These are phyloP conservation scores for Zygosaccharomyces bisporus DNA, from an alignment of 805 yeast genomes.

Conservation along the genomic window DNA sequence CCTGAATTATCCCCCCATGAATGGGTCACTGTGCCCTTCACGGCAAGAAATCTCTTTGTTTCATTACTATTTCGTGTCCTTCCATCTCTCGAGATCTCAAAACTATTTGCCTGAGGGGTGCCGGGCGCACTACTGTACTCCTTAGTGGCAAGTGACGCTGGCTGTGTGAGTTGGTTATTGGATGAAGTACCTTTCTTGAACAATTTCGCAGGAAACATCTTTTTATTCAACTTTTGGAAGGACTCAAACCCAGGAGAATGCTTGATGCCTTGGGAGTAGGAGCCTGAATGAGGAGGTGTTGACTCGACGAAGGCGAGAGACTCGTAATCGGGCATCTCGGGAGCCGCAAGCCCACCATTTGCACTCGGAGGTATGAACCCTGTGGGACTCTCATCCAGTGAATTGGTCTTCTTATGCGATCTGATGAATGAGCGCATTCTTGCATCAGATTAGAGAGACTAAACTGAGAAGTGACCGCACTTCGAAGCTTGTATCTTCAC, in stretches of 20 bases:
- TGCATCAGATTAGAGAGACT: background rate
- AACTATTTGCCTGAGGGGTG: constrained; percentile 13
- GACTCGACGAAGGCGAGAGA: constrained; percentile 13
- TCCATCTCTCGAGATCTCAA: constrained; percentile 21
- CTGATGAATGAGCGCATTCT: constrained; percentile 40
- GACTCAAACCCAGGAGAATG: constrained; percentile 32
- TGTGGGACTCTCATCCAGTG: constrained; percentile 29
- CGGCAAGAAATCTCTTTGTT: constrained; percentile 32
- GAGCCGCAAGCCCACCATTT: constrained; percentile 4
- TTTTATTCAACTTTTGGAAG: constrained; percentile 29
- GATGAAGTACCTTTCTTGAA: constrained; percentile 29
- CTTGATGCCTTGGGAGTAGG: constrained; percentile 12
- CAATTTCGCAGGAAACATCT: constrained; percentile 28
- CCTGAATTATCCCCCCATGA: constrained; percentile 43
- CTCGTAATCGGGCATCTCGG: constrained; percentile 16
- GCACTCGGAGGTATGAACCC: constrained; percentile 7
- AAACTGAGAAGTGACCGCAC: too few species aligned
- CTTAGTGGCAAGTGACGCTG: constrained; percentile 2
- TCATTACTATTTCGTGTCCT: constrained; percentile 6
- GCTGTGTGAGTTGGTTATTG: constrained; percentile 10
- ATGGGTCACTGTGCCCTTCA: constrained; percentile 47
- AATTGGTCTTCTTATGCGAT: constrained; percentile 38
- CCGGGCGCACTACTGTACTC: constrained; percentile 16
- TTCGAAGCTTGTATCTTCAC: background rate
- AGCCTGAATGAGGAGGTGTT: constrained; percentile 16